A percentile compares a stretch with the other conserved stretches of the same genome.
Conservation (phyloP, 768 basidiomycete genomes). For the Rhizopogon sp. region DNA sequence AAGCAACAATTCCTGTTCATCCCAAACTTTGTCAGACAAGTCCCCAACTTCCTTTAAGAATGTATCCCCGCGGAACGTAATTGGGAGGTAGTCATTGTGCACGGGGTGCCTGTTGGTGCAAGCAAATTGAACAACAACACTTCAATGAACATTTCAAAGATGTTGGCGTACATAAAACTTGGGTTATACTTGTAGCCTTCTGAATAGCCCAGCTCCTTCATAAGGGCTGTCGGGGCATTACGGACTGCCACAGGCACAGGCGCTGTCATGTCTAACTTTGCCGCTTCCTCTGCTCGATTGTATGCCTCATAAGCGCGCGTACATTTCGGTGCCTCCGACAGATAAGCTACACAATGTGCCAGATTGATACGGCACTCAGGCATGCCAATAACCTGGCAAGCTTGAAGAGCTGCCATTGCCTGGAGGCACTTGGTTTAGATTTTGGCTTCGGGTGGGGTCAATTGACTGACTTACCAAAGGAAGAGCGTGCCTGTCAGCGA, state of each 20-base stretch:
- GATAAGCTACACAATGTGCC: conserved; percentile 71
- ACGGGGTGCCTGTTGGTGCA: conserved; percentile 52
- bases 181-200: conserved; percentile 64
- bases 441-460: conserved; percentile 5
- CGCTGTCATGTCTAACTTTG: conserved; percentile 43
- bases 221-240: conserved; percentile 70
- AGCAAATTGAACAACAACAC: not conserved
- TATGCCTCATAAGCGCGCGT: conserved; percentile 79
- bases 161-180: conserved; percentile 40
- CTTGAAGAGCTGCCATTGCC: conserved; percentile 60
- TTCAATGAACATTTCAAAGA: not conserved
- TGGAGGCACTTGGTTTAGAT: conserved; percentile 15
- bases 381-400: conserved; percentile 73
- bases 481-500: conserved; percentile 74
- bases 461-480: conserved; percentile 47
- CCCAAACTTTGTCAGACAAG: conserved; percentile 46
- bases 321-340: conserved; percentile 80
- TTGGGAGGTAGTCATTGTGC: conserved; percentile 56
- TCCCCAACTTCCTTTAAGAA: conserved; percentile 45
- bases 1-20: conserved; percentile 47
- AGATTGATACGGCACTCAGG: conserved; percentile 78
- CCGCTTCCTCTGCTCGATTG: conserved; percentile 59
- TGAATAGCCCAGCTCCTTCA: conserved; percentile 68
- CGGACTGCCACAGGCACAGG: conserved; percentile 70
- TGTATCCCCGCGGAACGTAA: conserved; percentile 34